Evolutionary conservation across 495 filamentous ascomycete species (phyloP), one percentile per base, ranked within the genome.

Genomic region (Aspergillus heteromorphus): DNA sequence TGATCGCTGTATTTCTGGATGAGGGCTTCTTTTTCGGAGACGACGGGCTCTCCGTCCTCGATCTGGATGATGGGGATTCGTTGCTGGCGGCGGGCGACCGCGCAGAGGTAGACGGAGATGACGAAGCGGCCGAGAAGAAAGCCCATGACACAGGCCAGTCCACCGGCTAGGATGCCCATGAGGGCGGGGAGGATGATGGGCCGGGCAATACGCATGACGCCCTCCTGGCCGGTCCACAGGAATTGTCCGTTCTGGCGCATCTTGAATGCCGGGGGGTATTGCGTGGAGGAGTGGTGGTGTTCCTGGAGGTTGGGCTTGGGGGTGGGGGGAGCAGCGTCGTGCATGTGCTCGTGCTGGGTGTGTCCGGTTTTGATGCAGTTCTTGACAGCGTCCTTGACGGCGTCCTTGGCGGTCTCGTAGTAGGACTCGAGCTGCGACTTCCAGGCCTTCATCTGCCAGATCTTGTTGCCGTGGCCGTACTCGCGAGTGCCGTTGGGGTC

Each of bases 101-200:
- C 27, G 6, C 63, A 60, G 9, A 51, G 38, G 25, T 61, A 73
- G 0, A 78, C 36, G 17, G 66, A 68, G 38, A 74, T 68, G 30
- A 66, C 47, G 0, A 67, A 23, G 42, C 68, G 66, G 6, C 76
- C 76, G 10, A 75, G 31, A 16, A 74, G 29, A 62, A 76, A 77
- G 6, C 76, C 76, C 0, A 74, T 51, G 27, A 71, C 53, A 30
- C 69, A 73, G 40, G 73, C 73, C 1, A 72, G 48, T 18, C 76
- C 52, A n/a, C 74, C 73, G 5, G 71, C 68, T 0, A 60, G 56
- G 2, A 71, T 55, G n/a, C 76, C 74, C 0, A 74, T 56, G 1
- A 73, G 43, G 7, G 62, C 68, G 1, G 71, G 71, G 3, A 77
- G 57, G n/a, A 79, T 53, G n/a, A 67, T 59, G 0, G 67, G 63